A percentile compares a stretch with the other conserved stretches of the same genome.
phyloP scores from a whole-genome alignment of 805 yeast genomes.

The Kuraishia hungarica region DNA sequence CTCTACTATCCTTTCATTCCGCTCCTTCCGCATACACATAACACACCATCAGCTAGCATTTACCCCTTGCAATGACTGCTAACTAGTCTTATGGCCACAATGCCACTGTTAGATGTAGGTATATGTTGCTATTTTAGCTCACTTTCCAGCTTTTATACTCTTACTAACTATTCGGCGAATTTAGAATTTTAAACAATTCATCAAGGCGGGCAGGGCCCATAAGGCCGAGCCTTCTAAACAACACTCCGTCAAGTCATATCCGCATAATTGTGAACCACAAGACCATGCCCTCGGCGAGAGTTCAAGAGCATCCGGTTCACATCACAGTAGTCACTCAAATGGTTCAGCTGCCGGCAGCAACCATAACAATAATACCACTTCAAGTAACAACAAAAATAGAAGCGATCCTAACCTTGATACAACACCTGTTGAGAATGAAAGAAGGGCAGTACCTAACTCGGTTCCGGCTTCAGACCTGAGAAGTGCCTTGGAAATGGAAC shows the following conservation, averaged over 20 bases:
- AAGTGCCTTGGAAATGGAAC: constrained; percentile 8
- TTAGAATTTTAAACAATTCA: not conserved
- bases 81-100: not conserved
- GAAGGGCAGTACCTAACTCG: not conserved
- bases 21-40: not conserved
- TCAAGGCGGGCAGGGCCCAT: not conserved
- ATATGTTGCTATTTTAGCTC: not conserved
- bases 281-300: not conserved
- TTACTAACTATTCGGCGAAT: not conserved
- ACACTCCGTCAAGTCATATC: not conserved
- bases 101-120: not conserved
- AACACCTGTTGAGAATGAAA: not conserved
- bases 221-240: not conserved
- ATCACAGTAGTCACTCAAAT: no score
- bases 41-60: not conserved
- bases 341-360: not conserved
- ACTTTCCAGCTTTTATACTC: not conserved
- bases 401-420: not conserved
- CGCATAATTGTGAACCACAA: not conserved
- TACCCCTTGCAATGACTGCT: not conserved
- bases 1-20: not conserved
- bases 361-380: not conserved
- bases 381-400: not conserved
- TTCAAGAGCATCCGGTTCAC: not conserved
- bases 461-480: not conserved